Evolutionary conservation across 2,329 filamentous ascomycete species (phyloP).

Genomic region (Talaromyces sp.): DNA sequence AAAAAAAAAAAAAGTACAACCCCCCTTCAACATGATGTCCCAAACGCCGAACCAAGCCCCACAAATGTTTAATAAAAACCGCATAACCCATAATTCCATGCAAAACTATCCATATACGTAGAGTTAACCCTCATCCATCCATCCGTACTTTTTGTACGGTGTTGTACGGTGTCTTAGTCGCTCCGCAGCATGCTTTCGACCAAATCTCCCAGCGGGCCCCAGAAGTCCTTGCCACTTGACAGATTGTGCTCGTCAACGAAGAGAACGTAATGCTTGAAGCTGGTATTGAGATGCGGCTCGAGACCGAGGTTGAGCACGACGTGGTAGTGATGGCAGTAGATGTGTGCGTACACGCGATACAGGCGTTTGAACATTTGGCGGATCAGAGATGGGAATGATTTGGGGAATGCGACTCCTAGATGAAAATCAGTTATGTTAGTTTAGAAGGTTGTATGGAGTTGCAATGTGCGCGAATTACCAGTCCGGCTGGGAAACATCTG

Average conservation of each 20-base stretch:
- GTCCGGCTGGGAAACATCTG: conserved; percentile 90
- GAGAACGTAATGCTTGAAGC: conserved; percentile 98
- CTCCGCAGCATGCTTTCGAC: conserved; percentile 97
- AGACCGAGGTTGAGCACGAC: conserved; percentile 91
- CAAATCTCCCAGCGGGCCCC: conserved; percentile 88
- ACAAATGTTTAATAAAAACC: not conserved
- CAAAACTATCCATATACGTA: not conserved
- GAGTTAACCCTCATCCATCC: not conserved
- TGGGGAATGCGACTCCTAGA: conserved; percentile 84
- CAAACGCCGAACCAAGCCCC: not conserved
- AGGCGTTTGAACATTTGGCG: conserved; percentile 98
- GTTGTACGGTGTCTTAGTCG: conserved; percentile 51
- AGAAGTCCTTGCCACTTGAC: conserved; percentile 92
- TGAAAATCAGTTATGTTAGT: conserved; percentile 13
- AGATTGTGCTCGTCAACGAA: conserved; percentile 96
- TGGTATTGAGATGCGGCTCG: conserved; percentile 96
- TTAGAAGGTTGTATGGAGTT: not conserved
- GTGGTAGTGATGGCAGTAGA: conserved; percentile 99
- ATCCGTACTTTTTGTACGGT: no score
- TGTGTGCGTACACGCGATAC: conserved; percentile 97
- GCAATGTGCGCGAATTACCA: conserved; percentile 46
- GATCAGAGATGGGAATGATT: conserved; percentile 80
- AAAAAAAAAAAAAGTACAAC: not conserved
- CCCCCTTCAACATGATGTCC: not conserved
- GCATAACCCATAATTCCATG: not conserved